These are phyloP conservation scores for Xylariaceae sp. DNA, from an alignment of 2,329 filamentous ascomycete genomes.

Conservation along the genomic window DNA sequence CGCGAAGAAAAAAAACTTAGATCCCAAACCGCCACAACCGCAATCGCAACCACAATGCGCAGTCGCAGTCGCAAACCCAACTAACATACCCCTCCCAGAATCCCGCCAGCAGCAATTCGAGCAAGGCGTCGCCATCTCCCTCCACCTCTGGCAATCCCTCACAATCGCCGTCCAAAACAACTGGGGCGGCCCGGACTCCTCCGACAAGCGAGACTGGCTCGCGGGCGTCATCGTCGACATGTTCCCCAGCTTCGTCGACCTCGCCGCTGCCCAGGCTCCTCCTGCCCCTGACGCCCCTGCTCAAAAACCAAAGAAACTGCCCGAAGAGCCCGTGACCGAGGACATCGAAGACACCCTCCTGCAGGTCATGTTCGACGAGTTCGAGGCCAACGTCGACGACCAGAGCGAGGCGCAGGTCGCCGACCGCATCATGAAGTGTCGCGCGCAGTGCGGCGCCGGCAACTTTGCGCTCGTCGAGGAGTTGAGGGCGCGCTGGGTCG, in stretches of 20 bases:
- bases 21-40: slow-evolving; percentile 8
- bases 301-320: slow-evolving; percentile 16
- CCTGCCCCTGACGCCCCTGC: not conserved
- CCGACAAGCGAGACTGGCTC: slow-evolving; percentile 95
- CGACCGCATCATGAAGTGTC: slow-evolving; percentile 62
- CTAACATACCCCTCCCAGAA: slow-evolving; percentile 34
- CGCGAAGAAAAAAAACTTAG: not conserved
- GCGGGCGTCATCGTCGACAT: slow-evolving; percentile 81
- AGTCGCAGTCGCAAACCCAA: not conserved
- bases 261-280: slow-evolving; percentile 31
- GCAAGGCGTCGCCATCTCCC: slow-evolving; percentile 74
- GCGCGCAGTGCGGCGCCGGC: slow-evolving; percentile 59
- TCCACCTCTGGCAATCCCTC: slow-evolving; percentile 85
- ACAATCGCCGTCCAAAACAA: slow-evolving; percentile 78
- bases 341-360: slow-evolving; percentile 81
- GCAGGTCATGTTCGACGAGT: slow-evolving; percentile 93
- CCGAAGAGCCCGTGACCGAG: slow-evolving; percentile 59
- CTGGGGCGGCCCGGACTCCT: slow-evolving; percentile 79
- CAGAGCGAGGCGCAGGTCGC: slow-evolving; percentile 74
- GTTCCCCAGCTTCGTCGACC: slow-evolving; percentile 59
- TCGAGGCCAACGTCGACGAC: slow-evolving; percentile 88
- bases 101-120: slow-evolving; percentile 67
- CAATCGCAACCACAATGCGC: not conserved
- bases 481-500: slow-evolving; percentile 59
- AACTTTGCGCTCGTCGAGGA: slow-evolving; percentile 59